Evolutionary conservation across 257 asterid species (phyloP), one percentile per base, ranked within the genome.

Genomic region (Forsythia viridissima): DNA sequence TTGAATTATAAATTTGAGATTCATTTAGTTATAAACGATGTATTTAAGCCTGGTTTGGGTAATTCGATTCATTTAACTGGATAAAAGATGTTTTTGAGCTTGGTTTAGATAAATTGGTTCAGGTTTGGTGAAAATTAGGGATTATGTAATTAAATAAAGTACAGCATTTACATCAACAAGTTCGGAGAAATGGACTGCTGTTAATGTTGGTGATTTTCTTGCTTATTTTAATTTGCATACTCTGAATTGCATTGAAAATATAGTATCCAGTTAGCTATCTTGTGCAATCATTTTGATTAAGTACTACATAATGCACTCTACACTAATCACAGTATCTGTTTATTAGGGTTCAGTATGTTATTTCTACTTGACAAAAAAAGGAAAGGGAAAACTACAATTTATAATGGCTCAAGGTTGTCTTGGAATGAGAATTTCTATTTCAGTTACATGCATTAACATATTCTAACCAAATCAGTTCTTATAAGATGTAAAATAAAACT

Each of bases 21-120:
- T 42, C 38, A 10, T 43, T 41, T 12, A 16, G 55, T 43, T 24
- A 61, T 34, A 52, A 36, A 36, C 51, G 36, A 40, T 69, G 30
- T 63, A 36, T 70, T 71, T 63, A 0, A 67, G 70, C 74, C 41
- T 24, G 30, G 0, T 39, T 40, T 8, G 77, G 52, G 18, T 41
- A 61, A 34, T 61, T 70, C 68, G 83, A 77, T 80, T 80, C 77
- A 44, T 52, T 65, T 79, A 13, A 51, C 71, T 37, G 41, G 80
- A 71, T 82, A 78, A 41, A 36, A 61, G 63, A 73, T 48, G 48
- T 37, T 51, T 63, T 48, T 16, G 38, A 68, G 43, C 67, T 20
- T 41, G 34, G 24, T 71, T 0, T 72, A 38, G 38, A 52, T 75
- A 42, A 73, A 59, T 57, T 70, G 85, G 71, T 82, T 84, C 79